Evolutionary conservation across 352 stramenopile species (phyloP), one percentile per base, ranked within the genome.

Genomic region (Phytophthora citrophthora): DNA sequence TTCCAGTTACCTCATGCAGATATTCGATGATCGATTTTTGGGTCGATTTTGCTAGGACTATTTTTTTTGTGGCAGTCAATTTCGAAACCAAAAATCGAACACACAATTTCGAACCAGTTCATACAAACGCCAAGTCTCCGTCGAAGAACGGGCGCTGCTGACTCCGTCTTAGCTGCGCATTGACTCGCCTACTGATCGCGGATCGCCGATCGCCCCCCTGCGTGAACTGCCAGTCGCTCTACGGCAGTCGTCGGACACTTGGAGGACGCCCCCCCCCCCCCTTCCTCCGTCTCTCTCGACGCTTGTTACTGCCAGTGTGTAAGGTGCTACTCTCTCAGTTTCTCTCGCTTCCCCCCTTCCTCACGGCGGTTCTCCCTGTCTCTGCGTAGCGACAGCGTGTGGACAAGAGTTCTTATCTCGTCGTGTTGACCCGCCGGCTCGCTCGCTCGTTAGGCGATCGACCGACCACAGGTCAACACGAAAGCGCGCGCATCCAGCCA

Each of bases 401-500:
- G 47, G 31, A 41, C 18, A 43, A 43, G 47, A 40, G 47, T 23
- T 24, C n/a, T 34, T 34, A 15, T 18, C 24, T 38, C 16, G 52
- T 43, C 26, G 36, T 50, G 26, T 51, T 60, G 40, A 23, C 27
- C 24, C 43, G 54, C 38, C 45, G 55, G 11, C 39, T 50, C 39
- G 15, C 47, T 67, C 49, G 43, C 29, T 34, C 29, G 29, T 43
- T 34, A 54, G 43, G 26, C 38, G 61, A 61, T n/a, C 50, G 61
- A 64, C 40, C 26, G 65, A 61, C 59, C 29, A 50, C 43, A 59
- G 52, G 63, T 41, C 64, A 68, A 68, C 62, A 64, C 49, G 49
- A 73, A 68, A 63, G 62, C 48, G 57, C 40, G 46, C 41, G 27
- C 24, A 43, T 20, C 36, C 26, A 54, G 53, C 51, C 61, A 69